These are phyloP conservation scores for Pascua guehoae DNA, from an alignment of 1,284 basidiomycete species.

Conservation along the genomic window DNA sequence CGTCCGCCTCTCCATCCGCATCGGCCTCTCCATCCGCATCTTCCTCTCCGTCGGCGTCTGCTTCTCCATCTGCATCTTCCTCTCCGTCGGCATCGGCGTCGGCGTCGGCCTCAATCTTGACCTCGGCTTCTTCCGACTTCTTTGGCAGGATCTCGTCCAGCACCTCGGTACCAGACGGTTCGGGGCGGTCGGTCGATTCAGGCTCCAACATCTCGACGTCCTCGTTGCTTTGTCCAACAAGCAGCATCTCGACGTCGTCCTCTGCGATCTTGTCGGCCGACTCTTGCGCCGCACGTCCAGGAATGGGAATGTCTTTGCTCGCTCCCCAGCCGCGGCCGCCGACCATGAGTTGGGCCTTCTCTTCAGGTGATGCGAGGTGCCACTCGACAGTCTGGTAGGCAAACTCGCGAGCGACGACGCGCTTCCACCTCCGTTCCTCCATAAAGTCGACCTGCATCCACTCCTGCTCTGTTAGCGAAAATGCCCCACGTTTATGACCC, in stretches of 20 bases:
- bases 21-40: constrained; percentile 10
- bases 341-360: constrained; percentile 63
- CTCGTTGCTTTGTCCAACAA: constrained; percentile 28
- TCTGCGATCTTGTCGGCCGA: constrained; percentile 23
- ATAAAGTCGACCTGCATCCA: constrained; percentile 96
- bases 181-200: constrained; percentile 18
- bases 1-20: constrained; percentile 14
- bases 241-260: constrained; percentile 43
- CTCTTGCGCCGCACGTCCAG: constrained; percentile 17
- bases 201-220: constrained; percentile 20
- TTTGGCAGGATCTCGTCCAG: constrained; percentile 30
- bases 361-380: constrained; percentile 70
- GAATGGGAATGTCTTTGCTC: constrained; percentile 25
- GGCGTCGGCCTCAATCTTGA: constrained; percentile 26
- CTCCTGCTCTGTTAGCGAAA: constrained; percentile 57
- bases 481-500: constrained; percentile 27
- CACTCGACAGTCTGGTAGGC: constrained; percentile 80
- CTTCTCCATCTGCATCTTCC: constrained; percentile 19
- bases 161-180: constrained; percentile 31
- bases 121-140: constrained; percentile 25
- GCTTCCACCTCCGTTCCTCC: constrained; percentile 92
- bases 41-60: constrained; percentile 14
- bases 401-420: constrained; percentile 77
- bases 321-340: constrained; percentile 44
- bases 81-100: constrained; percentile 29